Evolutionary conservation across 2,329 filamentous ascomycete species (phyloP), one percentile per base, ranked within the genome.

Genomic region (Hymenotorrendiella dingleyae): DNA sequence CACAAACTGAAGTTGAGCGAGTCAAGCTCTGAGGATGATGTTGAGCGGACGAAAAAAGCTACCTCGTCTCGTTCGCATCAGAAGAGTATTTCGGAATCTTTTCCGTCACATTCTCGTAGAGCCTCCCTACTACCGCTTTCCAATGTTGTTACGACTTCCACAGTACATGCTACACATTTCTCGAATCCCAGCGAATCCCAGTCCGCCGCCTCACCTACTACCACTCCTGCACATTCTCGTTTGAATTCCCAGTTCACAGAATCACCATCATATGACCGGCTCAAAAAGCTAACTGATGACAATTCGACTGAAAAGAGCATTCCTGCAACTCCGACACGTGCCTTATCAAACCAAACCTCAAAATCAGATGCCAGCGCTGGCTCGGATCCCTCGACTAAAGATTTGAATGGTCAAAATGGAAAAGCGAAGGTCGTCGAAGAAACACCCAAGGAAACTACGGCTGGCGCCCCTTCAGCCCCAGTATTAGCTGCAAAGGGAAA

Each of bases 251-350:
- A 65, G 62, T 63, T 65, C 53, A 60, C 64, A 62, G 62, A 76
- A 63, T 82, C 77, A 67, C 74, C 76, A 64, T 79, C 80, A 62
- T 70, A 78, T 72, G 73, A 77, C 67, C 75, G 78, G 71, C 74
- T 84, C 66, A 85, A 79, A 73, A 84, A 83, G 86, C 90, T 96
- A 88, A 96, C 89, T 79, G 76, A 81, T 76, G 78, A 80, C 74
- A 72, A 72, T 66, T 64, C 68, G 59, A 65, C 64, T 67, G 64
- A 80, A 73, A 94, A 96, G 90, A 94, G 88, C 72, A 93, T 87
- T 57, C 86, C 88, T 55, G 82, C 89, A 48, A 90, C 91, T 55
- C 94, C 91, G 43, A 91, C 88, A 52, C 83, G 91, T 68, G 86
- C 90, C 47, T 79, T 91, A 59, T 68, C 74, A 39, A 72, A 74